A percentile compares a stretch with the other conserved stretches of the same genome.
Evolutionary conservation across 2,329 filamentous ascomycete genomes (phyloP).

Genomic region (Gaeumannomyces tritici): DNA sequence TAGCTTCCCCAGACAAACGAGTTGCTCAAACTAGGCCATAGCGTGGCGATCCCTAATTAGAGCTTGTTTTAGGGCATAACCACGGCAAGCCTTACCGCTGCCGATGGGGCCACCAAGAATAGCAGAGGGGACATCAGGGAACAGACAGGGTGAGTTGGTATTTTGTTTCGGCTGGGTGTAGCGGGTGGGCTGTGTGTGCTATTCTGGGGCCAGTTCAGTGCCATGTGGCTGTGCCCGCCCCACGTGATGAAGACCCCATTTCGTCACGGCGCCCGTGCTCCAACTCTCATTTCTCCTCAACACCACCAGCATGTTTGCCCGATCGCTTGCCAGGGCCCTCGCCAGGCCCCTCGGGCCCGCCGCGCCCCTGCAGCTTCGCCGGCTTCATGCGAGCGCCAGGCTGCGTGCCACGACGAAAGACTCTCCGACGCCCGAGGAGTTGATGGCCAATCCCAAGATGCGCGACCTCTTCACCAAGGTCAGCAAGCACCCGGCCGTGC

Average conservation of each 20-base stretch:
- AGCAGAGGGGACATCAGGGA: too few relatives aligned
- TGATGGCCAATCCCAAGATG: not conserved
- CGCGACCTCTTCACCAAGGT: not conserved
- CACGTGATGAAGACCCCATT: not conserved
- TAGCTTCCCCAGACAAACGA: not conserved
- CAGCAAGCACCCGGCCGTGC: not conserved
- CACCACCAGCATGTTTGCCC: not conserved
- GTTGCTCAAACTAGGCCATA: not conserved
- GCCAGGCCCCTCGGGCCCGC: not conserved
- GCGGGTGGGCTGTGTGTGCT: too few relatives aligned
- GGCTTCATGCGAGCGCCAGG: not conserved
- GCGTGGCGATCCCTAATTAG: not conserved
- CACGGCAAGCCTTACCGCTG: too few relatives aligned
- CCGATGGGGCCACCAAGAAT: too few relatives aligned
- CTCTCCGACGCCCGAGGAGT: not conserved
- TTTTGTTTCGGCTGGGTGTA: too few relatives aligned
- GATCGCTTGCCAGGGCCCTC: not conserved
- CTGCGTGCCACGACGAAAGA: not conserved
- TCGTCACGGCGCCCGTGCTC: not conserved
- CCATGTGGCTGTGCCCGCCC: too few relatives aligned
- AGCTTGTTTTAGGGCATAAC: too few relatives aligned
- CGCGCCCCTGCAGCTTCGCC: too few relatives aligned
- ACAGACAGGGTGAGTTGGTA: too few relatives aligned
- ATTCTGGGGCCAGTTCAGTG: too few relatives aligned
- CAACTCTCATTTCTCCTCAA: not conserved